Base-by-base conservation (phyloP, 2,329 filamentous ascomycete genomes). In the Lachnellula hyalina region DNA sequence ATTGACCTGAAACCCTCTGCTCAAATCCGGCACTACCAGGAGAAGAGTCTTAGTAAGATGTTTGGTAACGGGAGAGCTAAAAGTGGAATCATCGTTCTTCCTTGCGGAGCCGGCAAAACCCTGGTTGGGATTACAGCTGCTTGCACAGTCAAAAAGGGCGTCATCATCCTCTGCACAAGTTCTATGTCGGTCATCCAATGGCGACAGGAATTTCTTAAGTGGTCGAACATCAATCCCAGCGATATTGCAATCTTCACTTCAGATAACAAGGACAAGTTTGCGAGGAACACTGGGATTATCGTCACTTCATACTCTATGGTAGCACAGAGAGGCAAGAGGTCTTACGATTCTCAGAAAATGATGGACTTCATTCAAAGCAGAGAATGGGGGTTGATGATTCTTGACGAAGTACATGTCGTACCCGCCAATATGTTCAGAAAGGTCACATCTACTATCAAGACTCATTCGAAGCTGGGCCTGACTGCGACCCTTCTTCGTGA, bases 231-330 rank as follows among this genome's bases (percentile, higher is more conserved):
- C 58, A 88, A 92, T 64, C 90, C 92, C 0, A 87, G 93, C 62
- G 91, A 96, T 67, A 92, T 99, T 66, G 90, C 92, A 32, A 85
- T 96, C 52, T 99, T 99, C 71, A 96, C 94, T 0, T 93, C 92
- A 0, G 91, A 96, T 63, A 90, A 90, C 70, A 99, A 99, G 73
- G 85, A 86, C 51, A 80, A 79, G 54, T 96, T 99, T 65, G 85
- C 86, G 1, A 84, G 92, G 49, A 93, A 90, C 67, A 96, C 94
- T 1, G 94, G 94, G 68, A 92, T 99, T 61, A 95, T 99, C 62
- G 91, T 99, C 51, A 96, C 92, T 11, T 99, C 94, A 1, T 99
- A 99, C 72, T 94, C 90, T 56, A 99, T 99, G 94, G 91, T 99
- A n/a, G 96, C 90, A 8, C 89, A 94, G 67, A 91, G 87, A 14